Conservation (phyloP, 2,329 filamentous ascomycete species). For the Dryadomyces quercivorus region DNA sequence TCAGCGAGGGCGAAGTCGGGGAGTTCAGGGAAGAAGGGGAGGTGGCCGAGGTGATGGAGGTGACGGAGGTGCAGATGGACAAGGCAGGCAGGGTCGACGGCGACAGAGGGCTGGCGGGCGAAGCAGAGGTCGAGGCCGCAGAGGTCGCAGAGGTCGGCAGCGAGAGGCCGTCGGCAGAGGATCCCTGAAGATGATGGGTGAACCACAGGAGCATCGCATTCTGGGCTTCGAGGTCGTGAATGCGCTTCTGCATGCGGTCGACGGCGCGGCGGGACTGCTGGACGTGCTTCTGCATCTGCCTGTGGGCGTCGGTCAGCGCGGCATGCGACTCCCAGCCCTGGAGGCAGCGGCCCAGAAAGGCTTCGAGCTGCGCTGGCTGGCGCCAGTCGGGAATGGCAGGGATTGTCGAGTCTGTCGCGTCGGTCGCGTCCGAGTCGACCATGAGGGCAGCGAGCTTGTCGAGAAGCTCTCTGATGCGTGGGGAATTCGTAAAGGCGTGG, state of each 20-base stretch:
- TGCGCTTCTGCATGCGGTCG: background rate
- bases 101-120: too few species aligned
- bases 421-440: background rate
- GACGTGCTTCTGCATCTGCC: background rate
- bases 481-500: too few species aligned
- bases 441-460: background rate
- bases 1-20: background rate
- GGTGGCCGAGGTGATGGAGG: too few species aligned
- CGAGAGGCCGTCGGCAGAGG: too few species aligned
- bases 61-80: too few species aligned
- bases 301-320: background rate
- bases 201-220: slow-evolving; percentile 5
- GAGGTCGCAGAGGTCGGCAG: too few species aligned
- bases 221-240: slow-evolving; percentile 1
- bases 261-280: background rate
- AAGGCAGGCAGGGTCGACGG: too few species aligned
- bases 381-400: background rate
- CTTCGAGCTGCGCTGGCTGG: slow-evolving; percentile 1
- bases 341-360: slow-evolving; percentile 1
- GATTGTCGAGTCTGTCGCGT: too few species aligned
- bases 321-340: slow-evolving; percentile 3
- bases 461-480: background rate
- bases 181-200: background rate
- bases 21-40: background rate
- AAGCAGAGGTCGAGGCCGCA: too few species aligned